phyloP scores from a whole-genome alignment of 2,329 filamentous ascomycete genomes.

The Dactylella cylindrospora region DNA sequence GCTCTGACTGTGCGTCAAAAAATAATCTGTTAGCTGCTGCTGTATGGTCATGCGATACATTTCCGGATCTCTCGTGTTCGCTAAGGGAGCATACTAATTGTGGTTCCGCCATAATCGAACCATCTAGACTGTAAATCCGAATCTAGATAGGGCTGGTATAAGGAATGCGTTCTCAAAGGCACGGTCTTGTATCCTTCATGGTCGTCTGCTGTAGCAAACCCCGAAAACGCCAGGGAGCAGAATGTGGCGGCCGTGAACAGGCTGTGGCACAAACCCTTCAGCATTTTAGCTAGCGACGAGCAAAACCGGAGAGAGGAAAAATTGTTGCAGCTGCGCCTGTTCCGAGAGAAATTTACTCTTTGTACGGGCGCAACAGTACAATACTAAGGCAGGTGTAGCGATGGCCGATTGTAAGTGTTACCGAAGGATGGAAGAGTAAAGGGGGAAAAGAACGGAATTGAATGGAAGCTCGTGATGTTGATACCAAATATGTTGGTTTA shows the following conservation, averaged over 20 bases:
- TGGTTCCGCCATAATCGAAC: slow-evolving; percentile 98
- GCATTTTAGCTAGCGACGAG: too few relatives aligned
- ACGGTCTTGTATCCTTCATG: slow-evolving; percentile 52
- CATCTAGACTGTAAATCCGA: slow-evolving; percentile 97
- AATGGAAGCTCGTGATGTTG: slow-evolving; percentile 34
- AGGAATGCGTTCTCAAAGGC: slow-evolving; percentile 78
- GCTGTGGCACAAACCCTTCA: slow-evolving; percentile 36
- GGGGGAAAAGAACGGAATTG: slow-evolving; percentile 1
- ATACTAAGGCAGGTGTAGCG: too few relatives aligned
- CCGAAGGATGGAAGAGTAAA: not conserved
- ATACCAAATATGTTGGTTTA: too few relatives aligned
- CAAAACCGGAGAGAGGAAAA: too few relatives aligned
- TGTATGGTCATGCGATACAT: not conserved
- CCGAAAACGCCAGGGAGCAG: slow-evolving; percentile 28
- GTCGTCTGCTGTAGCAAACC: slow-evolving; percentile 60
- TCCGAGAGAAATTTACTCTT: too few relatives aligned
- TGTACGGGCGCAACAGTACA: too few relatives aligned
- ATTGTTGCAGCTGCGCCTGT: too few relatives aligned
- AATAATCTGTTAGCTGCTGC: slow-evolving; percentile 8
- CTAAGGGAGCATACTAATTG: slow-evolving; percentile 59
- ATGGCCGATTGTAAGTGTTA: not conserved
- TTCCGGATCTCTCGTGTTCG: not conserved
- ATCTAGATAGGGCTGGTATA: slow-evolving; percentile 87
- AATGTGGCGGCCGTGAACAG: slow-evolving; percentile 31
- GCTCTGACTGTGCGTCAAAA: slow-evolving; percentile 54